Evolutionary conservation across 345 rosid species (phyloP).

Genomic region (Triadica sebifera): DNA sequence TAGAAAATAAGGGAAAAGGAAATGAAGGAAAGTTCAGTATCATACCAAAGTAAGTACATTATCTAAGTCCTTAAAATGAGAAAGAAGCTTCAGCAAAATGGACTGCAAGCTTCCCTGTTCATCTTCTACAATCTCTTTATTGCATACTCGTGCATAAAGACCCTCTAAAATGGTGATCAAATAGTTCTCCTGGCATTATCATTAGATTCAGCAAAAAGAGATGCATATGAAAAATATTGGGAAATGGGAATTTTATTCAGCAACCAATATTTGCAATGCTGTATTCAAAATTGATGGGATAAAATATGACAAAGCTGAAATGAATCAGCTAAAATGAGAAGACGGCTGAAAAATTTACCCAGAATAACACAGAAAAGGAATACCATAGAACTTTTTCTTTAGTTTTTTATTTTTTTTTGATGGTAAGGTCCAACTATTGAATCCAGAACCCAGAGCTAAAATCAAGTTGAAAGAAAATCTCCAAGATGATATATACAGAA

Average conservation of each 20-base stretch:
- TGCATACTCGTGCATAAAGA: slow-evolving; percentile 41
- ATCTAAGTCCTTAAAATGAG: slow-evolving; percentile 62
- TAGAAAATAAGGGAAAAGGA: too few relatives aligned
- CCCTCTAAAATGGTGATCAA: slow-evolving; percentile 56
- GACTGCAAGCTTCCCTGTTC: slow-evolving; percentile 74
- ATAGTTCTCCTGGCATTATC: slow-evolving; percentile 52
- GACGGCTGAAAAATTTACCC: not conserved
- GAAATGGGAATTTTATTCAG: not conserved
- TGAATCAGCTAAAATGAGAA: not conserved
- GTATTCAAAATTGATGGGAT: not conserved
- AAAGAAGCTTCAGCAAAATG: slow-evolving; percentile 68
- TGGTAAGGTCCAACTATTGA: not conserved
- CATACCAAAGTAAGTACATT: slow-evolving; percentile 66
- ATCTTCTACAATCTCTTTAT: slow-evolving; percentile 57
- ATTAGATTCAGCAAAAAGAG: slow-evolving; percentile 22
- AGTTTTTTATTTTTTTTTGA: not conserved
- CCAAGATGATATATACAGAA: not conserved
- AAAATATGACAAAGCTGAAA: not conserved
- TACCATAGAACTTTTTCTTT: not conserved
- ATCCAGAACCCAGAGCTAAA: not conserved
- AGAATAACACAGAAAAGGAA: not conserved
- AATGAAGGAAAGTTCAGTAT: slow-evolving; percentile 9
- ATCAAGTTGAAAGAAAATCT: not conserved
- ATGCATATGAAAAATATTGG: slow-evolving; percentile 11
- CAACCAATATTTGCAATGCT: not conserved